Percentiles rank a stretch among this genome's conserved stretches.
phyloP scores from a whole-genome alignment of 2,329 filamentous ascomycete species.

The Trichoderma sp. region DNA sequence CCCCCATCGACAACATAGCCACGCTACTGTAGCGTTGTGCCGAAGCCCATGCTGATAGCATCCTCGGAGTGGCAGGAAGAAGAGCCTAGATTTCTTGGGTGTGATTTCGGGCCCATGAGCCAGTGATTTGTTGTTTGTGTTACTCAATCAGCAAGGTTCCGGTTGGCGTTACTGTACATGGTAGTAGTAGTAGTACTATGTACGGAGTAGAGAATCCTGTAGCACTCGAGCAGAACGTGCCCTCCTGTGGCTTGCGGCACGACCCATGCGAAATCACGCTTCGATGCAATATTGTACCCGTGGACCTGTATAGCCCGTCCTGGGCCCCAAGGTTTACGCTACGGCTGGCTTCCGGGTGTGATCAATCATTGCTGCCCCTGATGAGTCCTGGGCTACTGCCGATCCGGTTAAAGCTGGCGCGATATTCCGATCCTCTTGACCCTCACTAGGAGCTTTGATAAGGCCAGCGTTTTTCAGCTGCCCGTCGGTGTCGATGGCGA shows the following conservation, averaged over 20 bases:
- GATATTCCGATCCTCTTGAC: neutral
- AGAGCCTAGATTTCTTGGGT: constrained; percentile 8
- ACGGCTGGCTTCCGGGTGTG: constrained; percentile 10
- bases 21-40: neutral
- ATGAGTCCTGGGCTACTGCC: neutral
- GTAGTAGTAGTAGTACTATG: neutral
- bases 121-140: neutral
- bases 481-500: neutral
- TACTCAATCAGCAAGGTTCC: neutral
- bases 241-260: neutral
- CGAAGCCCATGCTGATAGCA: neutral
- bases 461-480: neutral
- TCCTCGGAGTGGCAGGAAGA: neutral
- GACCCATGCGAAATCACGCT: neutral
- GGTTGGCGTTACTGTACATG: neutral
- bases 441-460: neutral
- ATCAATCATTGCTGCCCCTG: neutral
- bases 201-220: too few relatives aligned
- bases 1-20: neutral
- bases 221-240: neutral
- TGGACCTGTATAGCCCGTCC: neutral
- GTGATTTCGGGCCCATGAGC: neutral
- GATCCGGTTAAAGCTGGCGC: constrained; percentile 8
- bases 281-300: neutral
- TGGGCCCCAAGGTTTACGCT: neutral